Evolutionary conservation across 495 filamentous ascomycete species (phyloP), one percentile per base, ranked within the genome.

Genomic region (Penicillium goetzii): DNA sequence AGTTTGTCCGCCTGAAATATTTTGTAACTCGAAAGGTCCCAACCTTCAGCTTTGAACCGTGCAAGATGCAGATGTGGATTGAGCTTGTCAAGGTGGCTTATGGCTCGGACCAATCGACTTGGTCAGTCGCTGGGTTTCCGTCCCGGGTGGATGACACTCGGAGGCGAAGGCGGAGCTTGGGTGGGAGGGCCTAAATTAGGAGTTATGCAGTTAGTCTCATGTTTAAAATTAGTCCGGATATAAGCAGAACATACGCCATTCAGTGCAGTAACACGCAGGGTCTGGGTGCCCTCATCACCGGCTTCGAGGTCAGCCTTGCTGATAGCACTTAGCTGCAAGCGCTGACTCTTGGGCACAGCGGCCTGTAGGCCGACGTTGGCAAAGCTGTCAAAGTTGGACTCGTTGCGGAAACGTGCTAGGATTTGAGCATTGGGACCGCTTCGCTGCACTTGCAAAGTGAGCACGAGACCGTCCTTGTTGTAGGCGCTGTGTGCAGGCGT

Each of bases 41-140:
- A n/a, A n/a, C n/a, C 11, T 11, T 32, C n/a, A 30, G 26, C 17
- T 19, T 21, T 34, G 12, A 19, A 23, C 28, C 30, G 21, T 51
- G 47, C 47, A 51, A 51, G 25, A 51, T 30, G 15, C 23, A 51
- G n/a, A 30, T 26, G 5, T 2, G 25, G 8, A n/a, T 17, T 58
- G 3, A 10, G 5, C 9, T 51, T 32, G 52, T 26, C 25, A n/a
- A 12, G 38, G 9, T 54, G 15, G 54, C 57, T 74, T 51, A 78
- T 40, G 92, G 91, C 74, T 99, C 95, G 54, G 88, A 85, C 95
- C 95, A 99, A 80, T 97, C 93, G 60, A 97, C 93, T 77, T 97
- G 92, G 68, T 99, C 96, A 69, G 88, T 90, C 9, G 96, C 85
- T 55, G 87, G 80, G 28, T 85, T 83, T n/a, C 79, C 82, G 56